Conservation (phyloP, 2,329 filamentous ascomycete genomes). For the Zasmidium citrigriseum region DNA sequence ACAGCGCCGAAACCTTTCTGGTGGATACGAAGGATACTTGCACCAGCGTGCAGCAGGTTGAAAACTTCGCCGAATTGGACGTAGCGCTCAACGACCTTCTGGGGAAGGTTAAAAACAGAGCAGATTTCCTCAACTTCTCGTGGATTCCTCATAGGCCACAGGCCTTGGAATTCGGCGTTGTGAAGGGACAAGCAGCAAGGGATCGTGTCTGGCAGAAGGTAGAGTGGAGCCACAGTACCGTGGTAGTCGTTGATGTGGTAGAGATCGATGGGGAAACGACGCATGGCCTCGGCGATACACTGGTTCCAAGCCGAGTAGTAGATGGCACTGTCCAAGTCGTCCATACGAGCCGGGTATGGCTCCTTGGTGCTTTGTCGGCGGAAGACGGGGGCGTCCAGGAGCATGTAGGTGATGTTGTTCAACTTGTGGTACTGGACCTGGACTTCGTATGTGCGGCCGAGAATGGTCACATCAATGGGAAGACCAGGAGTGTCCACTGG, state of each 20-base stretch:
- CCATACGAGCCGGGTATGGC: conserved; percentile 68
- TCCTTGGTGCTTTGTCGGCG: conserved; percentile 63
- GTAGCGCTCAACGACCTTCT: conserved; percentile 60
- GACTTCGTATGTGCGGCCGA: conserved; percentile 62
- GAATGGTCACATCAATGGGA: conserved; percentile 63
- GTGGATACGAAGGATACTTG: conserved; percentile 65
- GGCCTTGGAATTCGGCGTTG: conserved; percentile 69
- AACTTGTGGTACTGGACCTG: conserved; percentile 64
- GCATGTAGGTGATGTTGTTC: conserved; percentile 68
- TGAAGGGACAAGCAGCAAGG: conserved; percentile 66
- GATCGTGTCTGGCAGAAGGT: conserved; percentile 63
- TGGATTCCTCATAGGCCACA: conserved; percentile 67
- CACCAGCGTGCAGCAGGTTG: conserved; percentile 67
- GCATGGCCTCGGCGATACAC: conserved; percentile 65
- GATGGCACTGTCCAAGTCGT: conserved; percentile 67
- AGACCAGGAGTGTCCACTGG: conserved; percentile 60
- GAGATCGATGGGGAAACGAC: conserved; percentile 63
- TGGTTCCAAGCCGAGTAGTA: conserved; percentile 72
- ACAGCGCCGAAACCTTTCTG: conserved; percentile 69
- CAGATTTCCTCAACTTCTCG: conserved; percentile 65
- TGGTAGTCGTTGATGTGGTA: conserved; percentile 70
- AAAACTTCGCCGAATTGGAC: conserved; percentile 70
- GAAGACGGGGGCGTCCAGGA: conserved; percentile 68
- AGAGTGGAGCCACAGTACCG: conserved; percentile 63
- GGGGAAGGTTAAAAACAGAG: conserved; percentile 62